Base-by-base conservation (phyloP, 495 filamentous ascomycete species). In the Aspergillus haitiensis region DNA sequence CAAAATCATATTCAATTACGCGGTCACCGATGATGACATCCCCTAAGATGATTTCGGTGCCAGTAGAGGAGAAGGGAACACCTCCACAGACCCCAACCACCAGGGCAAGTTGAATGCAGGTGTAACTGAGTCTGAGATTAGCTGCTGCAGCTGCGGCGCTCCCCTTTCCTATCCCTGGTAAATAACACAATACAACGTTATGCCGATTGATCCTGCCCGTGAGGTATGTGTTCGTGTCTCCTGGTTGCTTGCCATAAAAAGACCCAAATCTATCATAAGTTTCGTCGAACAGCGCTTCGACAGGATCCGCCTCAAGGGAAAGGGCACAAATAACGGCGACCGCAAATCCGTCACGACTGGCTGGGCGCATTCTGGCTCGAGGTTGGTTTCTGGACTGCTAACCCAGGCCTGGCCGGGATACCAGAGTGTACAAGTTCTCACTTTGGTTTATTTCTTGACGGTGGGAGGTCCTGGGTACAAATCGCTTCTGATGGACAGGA, bases 11-110 rank as follows among this genome's bases (percentile, higher is more conserved):
- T 55, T 80, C 63, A 13, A 79, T 61, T 5, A 77, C 52, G 6
- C 46, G 52, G 1, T 68, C 72, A 55, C 75, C 77, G 35, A 82
- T 72, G 21, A 81, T 66, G 0, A 81, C 72, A 61, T 82, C 77
- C 8, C 78, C 77, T 3, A 81, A 68, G 9, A 77, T 48, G 4
- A 76, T 59, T 18, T 72, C 65, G 6, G 62, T 46, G 35, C 37
- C 44, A 2, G 44, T 36, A 10, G 56, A 27, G n/a, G 53, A 47
- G 7, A 10, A 52, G 10, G 69, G 67, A 4, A 63, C 60, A 7
- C 69, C 72, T 12, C 70, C 69, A 48, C 70, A 75, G 32, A 75
- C 68, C 11, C 70, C 66, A 42, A 70, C 64, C 34, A 72, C 52
- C 18, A 72, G n/a, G 33, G 54, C 66, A 46, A 72, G 56, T 39